Evolutionary conservation across 1,139 yeast genomes (phyloP), one percentile per base, ranked within the genome.

Genomic region (Kluyveromyces sp.): DNA sequence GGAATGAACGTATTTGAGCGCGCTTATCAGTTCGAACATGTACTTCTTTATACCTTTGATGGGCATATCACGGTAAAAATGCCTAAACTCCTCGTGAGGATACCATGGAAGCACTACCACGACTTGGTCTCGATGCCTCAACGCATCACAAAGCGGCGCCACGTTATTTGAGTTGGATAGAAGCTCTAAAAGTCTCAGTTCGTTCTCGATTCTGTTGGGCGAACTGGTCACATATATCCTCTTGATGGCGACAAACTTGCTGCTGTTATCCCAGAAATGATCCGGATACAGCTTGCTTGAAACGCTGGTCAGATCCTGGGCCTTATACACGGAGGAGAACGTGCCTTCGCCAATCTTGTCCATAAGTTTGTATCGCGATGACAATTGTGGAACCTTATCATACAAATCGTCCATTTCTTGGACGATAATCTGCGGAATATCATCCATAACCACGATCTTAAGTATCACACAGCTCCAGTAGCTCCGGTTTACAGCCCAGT

Each of bases 301-400:
- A 32, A 52, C 56, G 16, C 55, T 57, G 44, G 55, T 59, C 29
- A 56, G 45, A 45, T 89, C 95, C 49, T 80, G 80, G 0, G 97
- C 96, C 58, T 83, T 83, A 70, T 87, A 92, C 3, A 92, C 96
- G 1, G 88, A 78, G 18, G 95, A 84, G 57, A 88, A 88, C 0
- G 97, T 88, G 20, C 97, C 96, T 61, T 89, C 96, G 11, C 98
- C 99, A 51, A 89, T 85, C 60, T 89, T 85, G 55, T 86, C 94
- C 30, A 85, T 66, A 19, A 92, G 67, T 34, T 79, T 70, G 57
- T 83, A 89, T 40, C 77, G 74, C 25, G 69, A 66, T 1, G 77
- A 66, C 37, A 89, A 68, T 0, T 74, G 74, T 2, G 81, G 81
- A 57, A 89, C 87, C 30, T 81, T 71, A 36, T 68, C 71, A 49